These are phyloP conservation scores for Ormosia semicastrata DNA, from an alignment of 306 rosid species.

Conservation along the genomic window DNA sequence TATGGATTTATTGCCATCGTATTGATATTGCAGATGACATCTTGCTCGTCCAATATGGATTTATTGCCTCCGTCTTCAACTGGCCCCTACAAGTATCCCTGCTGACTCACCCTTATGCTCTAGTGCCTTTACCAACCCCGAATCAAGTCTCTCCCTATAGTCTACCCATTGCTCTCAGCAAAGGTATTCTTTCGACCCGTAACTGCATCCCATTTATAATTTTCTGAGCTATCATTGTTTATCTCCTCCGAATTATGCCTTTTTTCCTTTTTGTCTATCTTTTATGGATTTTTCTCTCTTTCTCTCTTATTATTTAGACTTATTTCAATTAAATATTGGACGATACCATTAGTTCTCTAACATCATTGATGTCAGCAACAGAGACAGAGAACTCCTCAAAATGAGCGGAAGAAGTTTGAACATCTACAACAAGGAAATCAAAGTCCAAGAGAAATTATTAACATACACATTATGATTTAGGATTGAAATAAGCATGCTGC, in stretches of 20 bases:
- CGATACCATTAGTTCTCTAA: slow-evolving; percentile 64
- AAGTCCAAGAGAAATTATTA: not conserved
- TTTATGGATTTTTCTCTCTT: not conserved
- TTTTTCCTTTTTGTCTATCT: not conserved
- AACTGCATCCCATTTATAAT: not conserved
- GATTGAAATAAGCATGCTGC: not conserved
- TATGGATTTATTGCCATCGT: too few species aligned
- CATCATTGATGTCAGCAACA: slow-evolving; percentile 30
- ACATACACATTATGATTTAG: not conserved
- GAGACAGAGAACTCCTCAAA: slow-evolving; percentile 63
- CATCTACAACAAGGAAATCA: slow-evolving; percentile 34
- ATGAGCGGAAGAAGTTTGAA: slow-evolving; percentile 44
- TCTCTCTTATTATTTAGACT: not conserved
- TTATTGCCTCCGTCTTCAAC: not conserved
- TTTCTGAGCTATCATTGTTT: not conserved
- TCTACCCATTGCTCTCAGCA: not conserved
- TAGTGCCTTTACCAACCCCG: not conserved
- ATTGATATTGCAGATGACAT: too few species aligned
- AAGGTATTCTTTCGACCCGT: not conserved
- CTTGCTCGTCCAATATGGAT: not conserved
- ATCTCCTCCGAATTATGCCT: slow-evolving; percentile 5
- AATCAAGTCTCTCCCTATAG: not conserved
- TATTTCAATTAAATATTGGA: not conserved
- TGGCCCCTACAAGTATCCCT: not conserved
- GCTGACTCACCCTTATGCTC: not conserved